Evolutionary conservation across 306 rosid species (phyloP).

Genomic region (Ormosia emarginata): DNA sequence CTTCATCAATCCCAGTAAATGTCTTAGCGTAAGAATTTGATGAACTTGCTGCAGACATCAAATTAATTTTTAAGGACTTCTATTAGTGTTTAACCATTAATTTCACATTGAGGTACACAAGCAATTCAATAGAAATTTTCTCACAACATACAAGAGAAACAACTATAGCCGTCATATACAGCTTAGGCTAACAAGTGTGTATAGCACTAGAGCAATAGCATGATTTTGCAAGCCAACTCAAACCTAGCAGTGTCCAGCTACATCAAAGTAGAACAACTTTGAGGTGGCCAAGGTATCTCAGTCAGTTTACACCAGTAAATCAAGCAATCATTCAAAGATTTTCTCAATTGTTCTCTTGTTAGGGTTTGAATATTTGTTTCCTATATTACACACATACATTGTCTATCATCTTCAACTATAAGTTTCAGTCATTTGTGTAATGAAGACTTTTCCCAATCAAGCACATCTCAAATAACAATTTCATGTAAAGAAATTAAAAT

Average conservation of each 20-base stretch:
- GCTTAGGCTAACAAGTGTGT: background rate
- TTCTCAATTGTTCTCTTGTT: background rate
- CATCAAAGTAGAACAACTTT: background rate
- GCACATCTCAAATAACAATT: background rate
- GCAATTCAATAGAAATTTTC: background rate
- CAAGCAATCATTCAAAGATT: background rate
- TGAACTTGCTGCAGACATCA: constrained; percentile 75
- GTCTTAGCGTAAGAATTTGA: constrained; percentile 76
- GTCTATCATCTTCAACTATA: background rate
- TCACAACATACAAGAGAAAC: background rate
- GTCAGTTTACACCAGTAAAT: background rate
- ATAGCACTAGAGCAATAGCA: background rate
- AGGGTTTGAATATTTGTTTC: background rate
- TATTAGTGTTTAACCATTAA: background rate
- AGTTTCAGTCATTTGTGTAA: background rate
- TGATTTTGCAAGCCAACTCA: constrained; percentile 13
- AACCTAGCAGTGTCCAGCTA: background rate
- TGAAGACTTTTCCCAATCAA: background rate
- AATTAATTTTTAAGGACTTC: constrained; percentile 22
- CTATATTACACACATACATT: background rate
- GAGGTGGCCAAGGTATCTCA: constrained; percentile 6
- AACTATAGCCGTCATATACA: constrained; percentile 5
- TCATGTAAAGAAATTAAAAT: background rate
- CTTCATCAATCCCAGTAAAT: constrained; percentile 91
- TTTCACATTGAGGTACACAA: constrained; percentile 15